phyloP scores from a whole-genome alignment of 192 early-diverging fungal genomes.

The Entophlyctis luteolus region DNA sequence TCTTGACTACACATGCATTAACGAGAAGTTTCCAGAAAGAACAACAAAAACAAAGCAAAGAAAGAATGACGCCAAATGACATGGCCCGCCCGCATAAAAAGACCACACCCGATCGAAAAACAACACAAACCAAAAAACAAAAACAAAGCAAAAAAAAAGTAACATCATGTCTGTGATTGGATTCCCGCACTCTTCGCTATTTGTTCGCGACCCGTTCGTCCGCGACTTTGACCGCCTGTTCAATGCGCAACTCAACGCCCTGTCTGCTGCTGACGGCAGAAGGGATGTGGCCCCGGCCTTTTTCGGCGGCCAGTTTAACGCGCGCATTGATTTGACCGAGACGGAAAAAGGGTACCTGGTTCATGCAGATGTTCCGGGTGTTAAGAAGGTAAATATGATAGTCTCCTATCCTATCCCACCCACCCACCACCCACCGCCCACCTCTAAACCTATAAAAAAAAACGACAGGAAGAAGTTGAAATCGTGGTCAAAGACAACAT shows the following conservation, averaged over 20 bases:
- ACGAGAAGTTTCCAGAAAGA: no score
- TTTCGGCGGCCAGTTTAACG: background rate
- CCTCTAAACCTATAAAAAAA: background rate
- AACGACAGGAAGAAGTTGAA: constrained; percentile 31
- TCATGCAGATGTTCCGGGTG: constrained; percentile 54
- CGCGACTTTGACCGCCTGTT: background rate
- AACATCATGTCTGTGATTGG: no score
- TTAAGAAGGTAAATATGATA: constrained; percentile 34
- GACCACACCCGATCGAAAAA: no score
- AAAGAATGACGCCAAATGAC: no score
- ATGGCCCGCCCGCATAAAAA: no score
- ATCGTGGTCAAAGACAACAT: constrained; percentile 32
- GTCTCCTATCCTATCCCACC: background rate
- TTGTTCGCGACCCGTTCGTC: background rate
- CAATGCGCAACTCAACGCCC: background rate
- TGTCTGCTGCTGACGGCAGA: background rate
- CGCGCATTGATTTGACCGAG: constrained; percentile 49
- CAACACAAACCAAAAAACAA: no score
- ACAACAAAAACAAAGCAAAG: no score
- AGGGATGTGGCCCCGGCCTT: background rate
- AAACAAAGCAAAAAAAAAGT: no score
- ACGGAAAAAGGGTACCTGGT: constrained; percentile 42
- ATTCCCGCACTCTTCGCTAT: no score
- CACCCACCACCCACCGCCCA: background rate
- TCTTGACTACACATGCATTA: no score